Evolutionary conservation across 129 eudicot species (phyloP).

Genomic region (Glebionis coronaria): DNA sequence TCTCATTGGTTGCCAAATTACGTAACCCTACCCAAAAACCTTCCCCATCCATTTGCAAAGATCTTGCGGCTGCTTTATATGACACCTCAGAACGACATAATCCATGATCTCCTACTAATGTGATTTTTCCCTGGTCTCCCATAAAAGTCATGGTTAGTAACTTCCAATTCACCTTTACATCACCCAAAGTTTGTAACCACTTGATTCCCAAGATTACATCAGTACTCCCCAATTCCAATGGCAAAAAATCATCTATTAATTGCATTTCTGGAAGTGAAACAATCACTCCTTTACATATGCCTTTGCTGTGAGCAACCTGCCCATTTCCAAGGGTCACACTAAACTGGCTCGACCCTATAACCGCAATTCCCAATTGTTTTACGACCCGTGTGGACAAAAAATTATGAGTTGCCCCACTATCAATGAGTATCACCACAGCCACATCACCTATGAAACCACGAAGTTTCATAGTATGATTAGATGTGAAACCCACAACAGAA

Average conservation of each 20-base stretch:
- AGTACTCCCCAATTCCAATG: no score
- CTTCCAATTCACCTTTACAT: neutral
- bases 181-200: neutral
- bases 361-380: neutral
- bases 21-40: neutral
- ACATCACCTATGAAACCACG: no score
- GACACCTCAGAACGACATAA: neutral
- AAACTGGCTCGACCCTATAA: neutral
- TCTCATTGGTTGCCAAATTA: neutral
- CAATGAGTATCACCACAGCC: neutral
- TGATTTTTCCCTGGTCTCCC: no score
- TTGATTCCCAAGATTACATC: neutral
- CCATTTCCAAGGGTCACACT: neutral
- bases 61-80: no score
- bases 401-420: neutral
- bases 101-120: neutral
- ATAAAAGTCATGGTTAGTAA: neutral
- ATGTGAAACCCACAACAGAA: no score
- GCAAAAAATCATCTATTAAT: no score
- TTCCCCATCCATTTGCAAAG: neutral
- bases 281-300: neutral
- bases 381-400: neutral
- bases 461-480: no score
- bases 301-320: neutral
- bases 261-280: no score